phyloP scores from a whole-genome alignment of 75 land plant species.

The Chamaecyparis obtusa region DNA sequence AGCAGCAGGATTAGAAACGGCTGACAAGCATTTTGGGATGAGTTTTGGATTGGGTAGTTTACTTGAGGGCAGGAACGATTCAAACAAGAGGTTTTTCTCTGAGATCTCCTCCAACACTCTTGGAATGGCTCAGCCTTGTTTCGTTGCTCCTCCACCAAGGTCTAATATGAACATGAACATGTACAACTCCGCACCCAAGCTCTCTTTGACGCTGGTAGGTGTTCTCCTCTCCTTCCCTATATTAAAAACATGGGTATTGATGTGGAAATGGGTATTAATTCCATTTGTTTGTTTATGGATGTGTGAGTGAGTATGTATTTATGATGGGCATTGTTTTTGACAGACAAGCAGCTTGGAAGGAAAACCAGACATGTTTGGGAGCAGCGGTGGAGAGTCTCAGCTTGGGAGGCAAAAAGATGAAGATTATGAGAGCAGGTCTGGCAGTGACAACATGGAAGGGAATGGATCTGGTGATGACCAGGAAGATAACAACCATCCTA shows the following conservation, averaged over 20 bases:
- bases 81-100: slow-evolving; percentile 28
- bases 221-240: no score
- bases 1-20: neutral
- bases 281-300: slow-evolving; percentile 27
- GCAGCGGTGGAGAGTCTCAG: slow-evolving; percentile 19
- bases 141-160: slow-evolving; percentile 19
- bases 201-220: slow-evolving; percentile 63
- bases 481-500: slow-evolving; percentile 41
- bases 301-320: slow-evolving; percentile 27
- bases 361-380: slow-evolving; percentile 16
- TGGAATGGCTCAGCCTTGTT: slow-evolving; percentile 12
- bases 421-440: slow-evolving; percentile 87
- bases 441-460: slow-evolving; percentile 79
- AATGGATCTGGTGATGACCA: slow-evolving; percentile 68
- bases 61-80: slow-evolving; percentile 18
- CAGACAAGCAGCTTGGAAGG: slow-evolving; percentile 4
- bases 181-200: slow-evolving; percentile 48
- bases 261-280: neutral
- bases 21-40: slow-evolving; percentile 15
- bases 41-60: neutral
- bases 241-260: neutral
- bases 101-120: slow-evolving; percentile 29
- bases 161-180: slow-evolving; percentile 20
- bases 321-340: neutral
- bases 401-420: slow-evolving; percentile 52